These are phyloP conservation scores for Cystobasidium slooffiae DNA, from an alignment of 1,284 basidiomycete genomes.

Conservation along the genomic window DNA sequence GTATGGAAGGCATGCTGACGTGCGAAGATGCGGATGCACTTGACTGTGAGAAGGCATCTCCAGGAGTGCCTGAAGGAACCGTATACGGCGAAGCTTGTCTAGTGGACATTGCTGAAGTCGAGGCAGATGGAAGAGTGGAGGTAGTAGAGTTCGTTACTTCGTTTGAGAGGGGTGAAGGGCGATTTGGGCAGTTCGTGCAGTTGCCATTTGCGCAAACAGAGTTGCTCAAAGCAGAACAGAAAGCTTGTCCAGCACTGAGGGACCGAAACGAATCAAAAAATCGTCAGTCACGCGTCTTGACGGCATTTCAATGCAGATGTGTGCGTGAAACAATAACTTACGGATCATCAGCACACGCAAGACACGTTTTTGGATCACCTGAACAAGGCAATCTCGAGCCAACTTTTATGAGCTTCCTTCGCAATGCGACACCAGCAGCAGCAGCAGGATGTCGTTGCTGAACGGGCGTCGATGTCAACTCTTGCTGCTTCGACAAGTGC, in stretches of 20 bases:
- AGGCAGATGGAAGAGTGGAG: neutral
- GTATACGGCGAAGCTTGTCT: constrained; percentile 4
- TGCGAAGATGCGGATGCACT: neutral
- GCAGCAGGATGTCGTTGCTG: constrained; percentile 6
- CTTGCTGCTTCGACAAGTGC: constrained; percentile 1
- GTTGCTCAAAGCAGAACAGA: constrained; percentile 32
- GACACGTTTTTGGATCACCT: constrained; percentile 51
- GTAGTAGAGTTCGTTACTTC: neutral
- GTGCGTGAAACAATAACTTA: constrained; percentile 28
- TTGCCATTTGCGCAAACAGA: constrained; percentile 45
- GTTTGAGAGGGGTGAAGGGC: constrained; percentile 18
- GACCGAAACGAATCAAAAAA: neutral
- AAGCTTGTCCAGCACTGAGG: constrained; percentile 30
- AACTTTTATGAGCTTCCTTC: constrained; percentile 36
- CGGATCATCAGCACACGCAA: constrained; percentile 53
- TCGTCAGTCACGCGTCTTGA: neutral
- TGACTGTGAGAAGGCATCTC: neutral
- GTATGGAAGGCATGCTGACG: constrained; percentile 6
- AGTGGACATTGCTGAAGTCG: neutral
- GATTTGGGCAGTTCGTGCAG: constrained; percentile 48
- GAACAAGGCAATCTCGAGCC: constrained; percentile 46
- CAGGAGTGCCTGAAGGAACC: neutral
- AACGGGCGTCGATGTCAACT: neutral
- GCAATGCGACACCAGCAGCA: constrained; percentile 33
- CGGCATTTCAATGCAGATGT: neutral